phyloP scores from a whole-genome alignment of 805 yeast species.

The Saccharomycopsis guyanensis region DNA sequence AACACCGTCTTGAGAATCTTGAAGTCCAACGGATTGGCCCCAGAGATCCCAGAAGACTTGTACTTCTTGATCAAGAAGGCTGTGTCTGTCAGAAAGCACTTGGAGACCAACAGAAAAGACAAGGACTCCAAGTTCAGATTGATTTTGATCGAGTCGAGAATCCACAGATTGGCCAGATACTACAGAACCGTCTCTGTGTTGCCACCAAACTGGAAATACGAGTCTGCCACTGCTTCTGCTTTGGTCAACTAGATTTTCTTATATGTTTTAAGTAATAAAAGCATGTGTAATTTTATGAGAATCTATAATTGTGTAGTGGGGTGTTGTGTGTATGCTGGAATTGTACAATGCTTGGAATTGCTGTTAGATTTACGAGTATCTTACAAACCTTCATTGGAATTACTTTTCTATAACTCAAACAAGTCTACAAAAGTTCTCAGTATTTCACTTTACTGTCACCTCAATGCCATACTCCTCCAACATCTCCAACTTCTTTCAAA shows the following conservation, averaged over 20 bases:
- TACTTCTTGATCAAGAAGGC: slow-evolving; percentile 99
- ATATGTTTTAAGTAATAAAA: slow-evolving; percentile 1
- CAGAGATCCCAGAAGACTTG: slow-evolving; percentile 99
- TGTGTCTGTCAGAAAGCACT: slow-evolving; percentile 99
- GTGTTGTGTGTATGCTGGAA: background rate
- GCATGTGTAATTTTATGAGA: too few relatives aligned
- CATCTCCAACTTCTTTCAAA: too few relatives aligned
- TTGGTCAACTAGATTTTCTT: slow-evolving; percentile 76
- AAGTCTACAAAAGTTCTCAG: too few relatives aligned
- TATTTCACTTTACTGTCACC: too few relatives aligned
- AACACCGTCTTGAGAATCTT: slow-evolving; percentile 99
- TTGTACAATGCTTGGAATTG: background rate
- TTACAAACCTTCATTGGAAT: too few relatives aligned
- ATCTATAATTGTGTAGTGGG: too few relatives aligned
- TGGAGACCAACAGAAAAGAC: slow-evolving; percentile 99
- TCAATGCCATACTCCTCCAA: too few relatives aligned
- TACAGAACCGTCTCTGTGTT: slow-evolving; percentile 99
- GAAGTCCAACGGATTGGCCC: slow-evolving; percentile 99
- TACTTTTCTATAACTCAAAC: too few relatives aligned
- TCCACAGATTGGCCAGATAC: slow-evolving; percentile 99
- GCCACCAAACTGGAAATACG: slow-evolving; percentile 99
- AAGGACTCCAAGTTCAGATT: slow-evolving; percentile 99
- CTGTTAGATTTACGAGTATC: too few relatives aligned
- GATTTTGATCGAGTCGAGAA: slow-evolving; percentile 99
- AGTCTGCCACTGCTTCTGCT: slow-evolving; percentile 99